phyloP scores from a whole-genome alignment of 2,329 filamentous ascomycete species.

The Gnomoniopsis smithogilvyi region DNA sequence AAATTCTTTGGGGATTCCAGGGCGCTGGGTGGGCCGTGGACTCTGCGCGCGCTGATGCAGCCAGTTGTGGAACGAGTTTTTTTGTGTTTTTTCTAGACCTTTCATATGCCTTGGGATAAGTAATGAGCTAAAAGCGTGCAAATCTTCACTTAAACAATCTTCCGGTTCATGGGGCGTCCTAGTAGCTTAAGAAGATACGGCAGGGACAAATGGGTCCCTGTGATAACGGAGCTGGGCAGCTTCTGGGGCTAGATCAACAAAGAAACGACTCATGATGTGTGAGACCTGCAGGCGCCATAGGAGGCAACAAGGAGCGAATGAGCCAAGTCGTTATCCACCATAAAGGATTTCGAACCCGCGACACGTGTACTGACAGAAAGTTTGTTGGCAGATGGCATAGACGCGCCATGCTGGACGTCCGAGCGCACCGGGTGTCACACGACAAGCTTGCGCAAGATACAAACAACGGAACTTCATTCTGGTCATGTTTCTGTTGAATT shows the following conservation, averaged over 20 bases:
- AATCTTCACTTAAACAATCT: not conserved
- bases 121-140: not conserved
- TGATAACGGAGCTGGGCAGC: not conserved
- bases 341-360: not conserved
- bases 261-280: not conserved
- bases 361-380: not conserved
- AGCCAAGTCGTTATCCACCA: not conserved
- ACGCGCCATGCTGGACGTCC: not conserved
- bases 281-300: not conserved
- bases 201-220: not conserved
- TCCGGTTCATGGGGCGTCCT: not conserved
- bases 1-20: not conserved
- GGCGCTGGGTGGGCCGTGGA: too few relatives aligned
- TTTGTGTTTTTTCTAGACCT: not conserved
- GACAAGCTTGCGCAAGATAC: not conserved
- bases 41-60: not conserved
- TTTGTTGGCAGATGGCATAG: not conserved
- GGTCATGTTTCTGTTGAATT: not conserved
- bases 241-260: not conserved
- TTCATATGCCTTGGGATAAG: not conserved
- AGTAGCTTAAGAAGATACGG: not conserved
- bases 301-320: not conserved
- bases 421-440: not conserved
- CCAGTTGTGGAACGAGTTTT: not conserved
- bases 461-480: not conserved